A percentile compares a stretch with the other conserved stretches of the same genome.
phyloP scores from a whole-genome alignment of 805 yeast species.

The Millerozyma miso region DNA sequence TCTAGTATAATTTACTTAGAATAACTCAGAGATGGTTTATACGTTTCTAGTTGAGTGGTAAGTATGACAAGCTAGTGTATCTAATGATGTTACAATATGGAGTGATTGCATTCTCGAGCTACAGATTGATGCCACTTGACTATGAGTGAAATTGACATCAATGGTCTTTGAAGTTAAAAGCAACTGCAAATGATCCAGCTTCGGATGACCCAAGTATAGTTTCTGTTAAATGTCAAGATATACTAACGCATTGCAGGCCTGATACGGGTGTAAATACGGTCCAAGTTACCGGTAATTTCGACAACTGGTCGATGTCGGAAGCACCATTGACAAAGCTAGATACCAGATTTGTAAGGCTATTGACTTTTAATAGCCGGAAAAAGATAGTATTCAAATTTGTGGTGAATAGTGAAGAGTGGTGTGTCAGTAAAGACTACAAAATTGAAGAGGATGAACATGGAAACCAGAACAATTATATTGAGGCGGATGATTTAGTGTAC shows the following conservation, averaged over 20 bases:
- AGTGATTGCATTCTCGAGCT: too few relatives aligned
- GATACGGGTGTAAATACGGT: constrained; percentile 16
- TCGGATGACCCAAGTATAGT: background rate
- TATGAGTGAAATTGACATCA: too few relatives aligned
- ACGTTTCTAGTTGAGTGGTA: constrained; percentile 14
- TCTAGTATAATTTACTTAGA: background rate
- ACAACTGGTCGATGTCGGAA: constrained; percentile 31
- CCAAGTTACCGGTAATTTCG: constrained; percentile 39
- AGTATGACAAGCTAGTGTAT: constrained; percentile 3
- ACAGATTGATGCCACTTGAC: too few relatives aligned
- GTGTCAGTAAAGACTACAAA: constrained; percentile 17
- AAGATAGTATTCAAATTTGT: constrained; percentile 36
- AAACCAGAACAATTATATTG: constrained; percentile 30
- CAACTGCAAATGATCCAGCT: background rate
- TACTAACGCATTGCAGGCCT: background rate
- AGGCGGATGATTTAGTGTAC: constrained; percentile 20
- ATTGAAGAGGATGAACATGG: constrained; percentile 30
- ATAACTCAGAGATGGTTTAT: constrained; percentile 5
- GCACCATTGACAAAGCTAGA: constrained; percentile 13
- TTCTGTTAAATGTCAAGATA: background rate
- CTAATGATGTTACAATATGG: too few relatives aligned
- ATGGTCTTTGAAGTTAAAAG: too few relatives aligned
- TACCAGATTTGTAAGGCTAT: constrained; percentile 15
- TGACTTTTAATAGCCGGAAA: constrained; percentile 18
- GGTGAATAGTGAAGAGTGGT: constrained; percentile 32